Evolutionary conservation across 345 rosid genomes (phyloP), one percentile per base, ranked within the genome.

Genomic region (Clarkia xantiana): DNA sequence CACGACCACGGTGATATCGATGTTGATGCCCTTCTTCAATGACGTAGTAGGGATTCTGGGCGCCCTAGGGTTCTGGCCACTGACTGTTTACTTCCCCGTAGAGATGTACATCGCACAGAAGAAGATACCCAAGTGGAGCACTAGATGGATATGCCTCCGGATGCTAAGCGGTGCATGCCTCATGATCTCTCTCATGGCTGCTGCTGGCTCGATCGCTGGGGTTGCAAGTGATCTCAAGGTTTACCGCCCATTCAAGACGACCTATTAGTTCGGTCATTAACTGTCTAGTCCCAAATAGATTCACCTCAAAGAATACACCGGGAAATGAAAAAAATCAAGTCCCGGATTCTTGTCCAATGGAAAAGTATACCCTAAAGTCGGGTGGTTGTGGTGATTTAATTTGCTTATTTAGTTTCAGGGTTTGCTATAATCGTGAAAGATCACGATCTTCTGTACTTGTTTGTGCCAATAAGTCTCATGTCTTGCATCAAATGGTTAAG

Each of bases 61-160:
- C 15, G 79, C 85, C 2, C 10, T 79, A 4, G 81, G 79, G 19
- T 79, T 75, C 43, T 79, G 85, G 85, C 85, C 85, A 40, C 45
- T 78, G 12, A 70, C 76, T 0, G 84, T 75, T 18, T 78, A 69
- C 41, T 75, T 78, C 56, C 84, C 84, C 0, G 70, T 78, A 16
- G 81, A 75, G 73, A 75, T 75, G 81, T 78, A 75, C 40, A 75
- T 78, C 38, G 50, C 55, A 10, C 78, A 75, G 46, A 78, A 66
- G 56, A 62, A 53, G 55, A 68, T 73, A 45, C 56, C 62, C 9
- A 75, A 59, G 36, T 75, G 85, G 85, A 70, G 81, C 62, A 61
- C 68, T 6, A 78, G 75, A 58, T 78, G 85, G 85, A 39, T 73
- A 5, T 72, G 76, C 57, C 67, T 78, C 16, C 72, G 72, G 52